A percentile compares a stretch with the other conserved stretches of the same genome.
phyloP scores from a whole-genome alignment of 306 rosid species.

The Vigna mungo region DNA sequence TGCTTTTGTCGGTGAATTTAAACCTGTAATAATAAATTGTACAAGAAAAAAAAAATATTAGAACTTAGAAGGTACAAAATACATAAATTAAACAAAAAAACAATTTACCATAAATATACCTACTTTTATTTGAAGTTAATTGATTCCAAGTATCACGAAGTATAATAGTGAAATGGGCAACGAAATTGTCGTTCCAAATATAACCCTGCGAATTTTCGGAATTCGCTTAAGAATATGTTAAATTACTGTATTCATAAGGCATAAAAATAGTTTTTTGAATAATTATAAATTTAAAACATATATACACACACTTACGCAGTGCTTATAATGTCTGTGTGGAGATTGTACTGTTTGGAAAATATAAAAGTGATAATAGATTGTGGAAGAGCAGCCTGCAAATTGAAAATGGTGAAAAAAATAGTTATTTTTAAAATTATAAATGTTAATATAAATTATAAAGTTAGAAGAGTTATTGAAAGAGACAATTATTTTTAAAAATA shows the following conservation, averaged over 20 bases:
- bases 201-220: conserved; percentile 7
- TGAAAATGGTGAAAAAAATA: not conserved
- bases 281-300: not conserved
- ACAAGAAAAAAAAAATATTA: not conserved
- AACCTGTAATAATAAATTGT: not conserved
- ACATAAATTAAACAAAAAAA: not conserved
- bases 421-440: not conserved
- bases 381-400: conserved; percentile 35
- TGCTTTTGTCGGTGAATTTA: not conserved
- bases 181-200: not conserved
- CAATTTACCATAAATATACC: not conserved
- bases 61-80: not conserved
- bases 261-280: not conserved
- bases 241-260: not conserved
- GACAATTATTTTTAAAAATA: too few relatives aligned
- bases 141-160: conserved; percentile 3
- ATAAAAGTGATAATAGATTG: not conserved
- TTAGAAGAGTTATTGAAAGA: too few relatives aligned
- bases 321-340: conserved; percentile 42
- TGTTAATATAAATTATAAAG: too few relatives aligned
- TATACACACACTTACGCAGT: conserved; percentile 36
- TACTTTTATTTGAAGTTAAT: not conserved
- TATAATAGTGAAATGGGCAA: not conserved
- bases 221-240: not conserved
- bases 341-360: conserved; percentile 40